phyloP scores from a whole-genome alignment of 768 basidiomycete species.

The Rhizopogon salebrosus region DNA sequence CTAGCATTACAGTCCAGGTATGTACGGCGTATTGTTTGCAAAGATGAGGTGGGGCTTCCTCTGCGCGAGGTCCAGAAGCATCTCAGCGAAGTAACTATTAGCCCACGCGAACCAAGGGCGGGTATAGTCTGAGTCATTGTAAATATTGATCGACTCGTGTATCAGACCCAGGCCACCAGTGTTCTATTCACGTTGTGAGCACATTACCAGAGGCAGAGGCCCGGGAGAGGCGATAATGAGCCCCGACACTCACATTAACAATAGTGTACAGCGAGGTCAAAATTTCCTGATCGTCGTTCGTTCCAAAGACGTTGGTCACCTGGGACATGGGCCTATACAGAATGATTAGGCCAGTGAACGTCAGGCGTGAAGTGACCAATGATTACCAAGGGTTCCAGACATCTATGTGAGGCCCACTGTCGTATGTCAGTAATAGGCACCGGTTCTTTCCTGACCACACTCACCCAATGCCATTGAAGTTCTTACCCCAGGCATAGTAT shows the following conservation, averaged over 20 bases:
- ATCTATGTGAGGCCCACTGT: conserved; percentile 70
- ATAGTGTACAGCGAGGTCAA: conserved; percentile 55
- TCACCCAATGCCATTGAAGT: conserved; percentile 67
- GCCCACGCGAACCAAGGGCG: conserved; percentile 82
- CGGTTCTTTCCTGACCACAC: conserved; percentile 14
- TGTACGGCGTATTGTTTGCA: conserved; percentile 49
- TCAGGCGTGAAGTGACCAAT: background rate
- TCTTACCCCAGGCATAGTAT: conserved; percentile 59
- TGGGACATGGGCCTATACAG: conserved; percentile 70
- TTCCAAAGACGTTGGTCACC: conserved; percentile 68
- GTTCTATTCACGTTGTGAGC: conserved; percentile 39
- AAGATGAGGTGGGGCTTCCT: conserved; percentile 70
- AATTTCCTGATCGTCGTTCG: conserved; percentile 69
- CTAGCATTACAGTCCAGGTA: conserved; percentile 36
- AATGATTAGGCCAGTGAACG: background rate
- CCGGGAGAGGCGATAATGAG: background rate
- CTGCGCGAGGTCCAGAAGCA: conserved; percentile 71
- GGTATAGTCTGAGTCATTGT: conserved; percentile 52
- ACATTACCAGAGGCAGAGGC: background rate
- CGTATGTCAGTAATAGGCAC: background rate
- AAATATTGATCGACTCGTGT: conserved; percentile 69
- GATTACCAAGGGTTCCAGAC: conserved; percentile 64
- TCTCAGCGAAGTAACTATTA: conserved; percentile 80
- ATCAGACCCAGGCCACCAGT: conserved; percentile 72
- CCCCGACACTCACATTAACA: conserved; percentile 49